Conservation (phyloP, 2,329 filamentous ascomycete genomes). For the Fusarium algeriense region DNA sequence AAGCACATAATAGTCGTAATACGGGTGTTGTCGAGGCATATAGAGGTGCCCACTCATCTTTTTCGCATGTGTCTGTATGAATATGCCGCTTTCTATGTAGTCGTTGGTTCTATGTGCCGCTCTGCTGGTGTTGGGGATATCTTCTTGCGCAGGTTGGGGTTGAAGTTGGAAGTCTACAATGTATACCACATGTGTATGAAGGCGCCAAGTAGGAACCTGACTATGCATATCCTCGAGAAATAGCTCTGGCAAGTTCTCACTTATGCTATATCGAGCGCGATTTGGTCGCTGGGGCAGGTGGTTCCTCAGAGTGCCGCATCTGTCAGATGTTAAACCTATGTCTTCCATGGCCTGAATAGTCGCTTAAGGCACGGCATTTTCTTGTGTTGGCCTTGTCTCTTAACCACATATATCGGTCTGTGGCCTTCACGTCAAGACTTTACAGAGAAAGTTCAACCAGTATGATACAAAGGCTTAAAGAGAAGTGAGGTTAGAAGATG, state of each 20-base stretch:
- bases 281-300: not conserved
- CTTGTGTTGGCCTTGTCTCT: not conserved
- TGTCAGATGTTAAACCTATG: not conserved
- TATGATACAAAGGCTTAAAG: too few relatives aligned
- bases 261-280: not conserved
- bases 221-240: not conserved
- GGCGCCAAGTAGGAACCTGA: constrained; percentile 26
- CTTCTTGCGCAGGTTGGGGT: not conserved
- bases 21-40: constrained; percentile 1
- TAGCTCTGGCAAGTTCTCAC: not conserved
- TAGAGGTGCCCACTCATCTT: constrained; percentile 29
- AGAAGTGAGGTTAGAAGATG: not conserved
- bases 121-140: not conserved
- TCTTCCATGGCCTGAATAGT: not conserved
- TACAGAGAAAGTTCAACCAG: not conserved
- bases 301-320: not conserved
- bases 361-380: not conserved
- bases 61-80: constrained; percentile 20
- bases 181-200: constrained; percentile 21
- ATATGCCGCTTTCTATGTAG: constrained; percentile 32
- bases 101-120: not conserved
- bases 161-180: constrained; percentile 31
- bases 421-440: not conserved
- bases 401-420: not conserved
- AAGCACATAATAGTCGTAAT: constrained; percentile 16